Base-by-base conservation (phyloP, 2,329 filamentous ascomycete species). In the Tolypocladium amazonense region DNA sequence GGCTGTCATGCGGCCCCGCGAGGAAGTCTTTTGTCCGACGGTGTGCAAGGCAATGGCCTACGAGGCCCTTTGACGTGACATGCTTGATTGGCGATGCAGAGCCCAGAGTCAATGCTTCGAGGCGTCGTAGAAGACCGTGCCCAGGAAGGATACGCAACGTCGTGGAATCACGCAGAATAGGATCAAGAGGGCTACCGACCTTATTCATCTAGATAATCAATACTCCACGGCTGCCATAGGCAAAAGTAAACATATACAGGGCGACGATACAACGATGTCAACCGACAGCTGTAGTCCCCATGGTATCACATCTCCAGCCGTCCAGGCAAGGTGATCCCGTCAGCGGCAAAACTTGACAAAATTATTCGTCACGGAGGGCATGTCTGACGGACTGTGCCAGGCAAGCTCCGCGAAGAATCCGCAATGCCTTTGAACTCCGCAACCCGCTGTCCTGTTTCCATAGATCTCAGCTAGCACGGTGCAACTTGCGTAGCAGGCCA, bases 401-500 rank as follows among this genome's bases (percentile, higher is more conserved):
- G 65, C 61, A 62, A 65, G 63, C 63, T 64, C 66, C 67, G 66
- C 57, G 56, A 60, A 54, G 54, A 56, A 62, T 57, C 53, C 61
- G 64, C 60, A 64, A 64, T 65, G 64, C 67, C 67, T 63, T 60
- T 70, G 63, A 67, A 68, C 67, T 67, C 56, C 62, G 66, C 63
- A 69, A 66, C 61, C 66, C 68, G 50, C 63, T 88, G 70, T 89
- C 73, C 85, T 88, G 85, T 82, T 76, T 80, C 82, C 80, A 85
- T 88, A 84, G 88, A 87, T 88, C 85, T 84, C 84, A 74, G 72
- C 75, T 76, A 79, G 78, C 81, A 86, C 74, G 63, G 72, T 65
- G 59, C 47, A 65, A 67, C 60, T 67, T 68, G 74, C 74, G 73
- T 77, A 77, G 77, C 72, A 84, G 83, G 83, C 79, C 86, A 11